Evolutionary conservation across 164 flowering plant species (phyloP).

Genomic region (Umbellularia californica): DNA sequence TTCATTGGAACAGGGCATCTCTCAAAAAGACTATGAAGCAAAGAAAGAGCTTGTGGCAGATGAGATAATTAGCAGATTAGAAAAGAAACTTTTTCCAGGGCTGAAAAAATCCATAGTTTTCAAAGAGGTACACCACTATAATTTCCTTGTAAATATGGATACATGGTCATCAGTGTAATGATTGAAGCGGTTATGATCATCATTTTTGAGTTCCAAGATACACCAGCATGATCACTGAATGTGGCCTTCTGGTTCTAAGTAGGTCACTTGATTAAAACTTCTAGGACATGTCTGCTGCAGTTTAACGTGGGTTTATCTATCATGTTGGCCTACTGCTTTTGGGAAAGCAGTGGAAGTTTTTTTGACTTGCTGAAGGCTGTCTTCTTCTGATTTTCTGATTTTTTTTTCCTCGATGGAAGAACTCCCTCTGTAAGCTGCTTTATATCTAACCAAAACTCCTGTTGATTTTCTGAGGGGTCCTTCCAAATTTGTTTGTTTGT

Average conservation of each 20-base stretch:
- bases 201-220: background rate
- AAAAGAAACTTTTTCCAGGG: slow-evolving; percentile 89
- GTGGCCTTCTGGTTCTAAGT: background rate
- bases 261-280: background rate
- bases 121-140: slow-evolving; percentile 61
- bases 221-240: background rate
- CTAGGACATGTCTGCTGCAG: background rate
- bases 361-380: background rate
- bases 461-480: no score
- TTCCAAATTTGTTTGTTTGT: no score
- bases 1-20: slow-evolving; percentile 53
- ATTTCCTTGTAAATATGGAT: background rate
- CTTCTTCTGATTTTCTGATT: background rate
- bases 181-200: no score
- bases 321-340: background rate
- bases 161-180: no score
- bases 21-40: slow-evolving; percentile 66
- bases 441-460: no score
- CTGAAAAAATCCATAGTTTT: slow-evolving; percentile 64
- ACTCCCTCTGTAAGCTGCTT: no score
- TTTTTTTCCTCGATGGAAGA: no score
- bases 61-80: slow-evolving; percentile 75
- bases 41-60: slow-evolving; percentile 85
- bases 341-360: background rate
- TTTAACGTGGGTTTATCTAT: background rate